These are phyloP conservation scores for Skeletonema menzelii DNA, from an alignment of 108 stramenopile genomes.

Conservation along the genomic window DNA sequence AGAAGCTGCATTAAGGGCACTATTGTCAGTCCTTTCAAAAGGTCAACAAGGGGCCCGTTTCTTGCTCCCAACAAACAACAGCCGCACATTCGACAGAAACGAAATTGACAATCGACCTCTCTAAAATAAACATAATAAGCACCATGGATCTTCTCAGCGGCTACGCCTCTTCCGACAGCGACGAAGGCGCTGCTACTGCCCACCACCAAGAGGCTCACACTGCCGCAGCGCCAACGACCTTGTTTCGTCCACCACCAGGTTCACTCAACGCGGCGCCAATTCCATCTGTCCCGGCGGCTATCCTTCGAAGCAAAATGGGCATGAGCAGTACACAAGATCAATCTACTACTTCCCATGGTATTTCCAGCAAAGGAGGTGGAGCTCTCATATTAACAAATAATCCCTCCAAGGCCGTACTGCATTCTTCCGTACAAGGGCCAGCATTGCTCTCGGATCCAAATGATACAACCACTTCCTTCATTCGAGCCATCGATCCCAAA, in stretches of 20 bases:
- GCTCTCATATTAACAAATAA: constrained; percentile 10
- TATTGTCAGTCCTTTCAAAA: too few relatives aligned
- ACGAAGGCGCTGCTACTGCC: constrained; percentile 12
- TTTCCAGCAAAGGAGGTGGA: neutral
- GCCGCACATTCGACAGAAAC: too few relatives aligned
- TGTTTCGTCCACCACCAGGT: constrained; percentile 27
- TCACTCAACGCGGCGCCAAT: constrained; percentile 38
- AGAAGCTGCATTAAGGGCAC: too few relatives aligned
- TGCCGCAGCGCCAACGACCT: neutral
- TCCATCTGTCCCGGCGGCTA: constrained; percentile 36
- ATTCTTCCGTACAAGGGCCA: constrained; percentile 53
- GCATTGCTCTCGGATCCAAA: constrained; percentile 58
- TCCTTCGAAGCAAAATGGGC: constrained; percentile 21
- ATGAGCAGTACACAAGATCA: neutral
- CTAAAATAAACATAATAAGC: too few relatives aligned
- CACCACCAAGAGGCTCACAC: too few relatives aligned
- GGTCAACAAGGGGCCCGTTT: too few relatives aligned
- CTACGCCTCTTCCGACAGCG: constrained; percentile 40
- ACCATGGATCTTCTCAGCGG: constrained; percentile 46
- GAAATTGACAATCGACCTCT: too few relatives aligned
- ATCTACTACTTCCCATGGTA: neutral
- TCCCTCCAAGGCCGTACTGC: neutral
- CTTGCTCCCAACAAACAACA: too few relatives aligned
- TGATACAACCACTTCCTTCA: constrained; percentile 44
- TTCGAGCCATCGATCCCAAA: constrained; percentile 24